phyloP scores from a whole-genome alignment of 257 asterid genomes.

The Voacanga thouarsii region DNA sequence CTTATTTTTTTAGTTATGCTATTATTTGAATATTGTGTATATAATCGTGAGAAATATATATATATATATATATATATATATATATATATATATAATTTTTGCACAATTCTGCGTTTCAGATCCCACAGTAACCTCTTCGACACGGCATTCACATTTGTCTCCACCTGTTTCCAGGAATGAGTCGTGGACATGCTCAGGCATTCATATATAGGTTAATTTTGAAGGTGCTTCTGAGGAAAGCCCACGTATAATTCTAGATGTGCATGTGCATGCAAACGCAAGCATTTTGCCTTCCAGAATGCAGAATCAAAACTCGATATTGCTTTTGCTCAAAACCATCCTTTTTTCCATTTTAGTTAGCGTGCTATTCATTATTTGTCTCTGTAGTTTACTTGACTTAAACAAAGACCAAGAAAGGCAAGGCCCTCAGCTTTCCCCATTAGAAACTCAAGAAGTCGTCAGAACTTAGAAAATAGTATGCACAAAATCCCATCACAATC shows the following conservation, averaged over 20 bases:
- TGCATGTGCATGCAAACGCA: conserved; percentile 17
- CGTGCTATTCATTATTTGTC: background rate
- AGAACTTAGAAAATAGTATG: background rate
- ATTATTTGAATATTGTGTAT: no score
- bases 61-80: no score
- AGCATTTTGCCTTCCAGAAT: background rate
- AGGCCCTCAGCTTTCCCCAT: background rate
- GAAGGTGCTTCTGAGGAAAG: no score
- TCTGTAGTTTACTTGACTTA: background rate
- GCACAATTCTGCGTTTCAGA: background rate
- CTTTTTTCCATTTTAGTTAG: background rate
- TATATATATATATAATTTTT: no score
- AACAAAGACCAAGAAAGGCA: background rate
- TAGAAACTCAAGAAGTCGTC: background rate
- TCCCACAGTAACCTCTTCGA: background rate
- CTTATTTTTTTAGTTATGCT: no score
- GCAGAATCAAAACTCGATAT: background rate
- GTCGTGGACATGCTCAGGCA: background rate
- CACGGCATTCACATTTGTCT: background rate
- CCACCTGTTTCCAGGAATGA: background rate
- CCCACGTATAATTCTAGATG: background rate
- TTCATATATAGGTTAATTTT: no score
- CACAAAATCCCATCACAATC: background rate
- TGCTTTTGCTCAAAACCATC: background rate
- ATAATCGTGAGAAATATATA: no score